Base-by-base conservation (phyloP, 257 asterid genomes). In the Solanum pimpinellifolium region DNA sequence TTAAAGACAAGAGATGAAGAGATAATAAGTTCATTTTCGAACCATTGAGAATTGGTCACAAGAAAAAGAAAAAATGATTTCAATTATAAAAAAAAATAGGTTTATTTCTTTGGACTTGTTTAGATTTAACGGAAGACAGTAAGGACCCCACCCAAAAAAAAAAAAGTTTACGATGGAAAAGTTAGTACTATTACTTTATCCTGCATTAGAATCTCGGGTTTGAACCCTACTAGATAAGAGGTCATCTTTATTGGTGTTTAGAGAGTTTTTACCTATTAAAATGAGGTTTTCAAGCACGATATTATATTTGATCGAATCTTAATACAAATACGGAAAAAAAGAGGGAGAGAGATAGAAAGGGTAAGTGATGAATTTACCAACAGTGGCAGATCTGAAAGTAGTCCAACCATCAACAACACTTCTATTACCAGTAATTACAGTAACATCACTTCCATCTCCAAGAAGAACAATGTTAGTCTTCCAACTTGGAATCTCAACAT, bases 331-430 rank as follows among this genome's bases (percentile, higher is more conserved):
- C 37, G 7, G 1, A 23, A 65, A 20, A 20, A 59, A 59, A 59
- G 11, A 62, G 69, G 20, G 35, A 5, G 39, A 15, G 39, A 25
- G 23, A 37, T 33, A n/a, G 37, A 29, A 31, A 18, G 8, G 20
- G 18, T 14, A 49, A n/a, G 39, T 10, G 23, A 33, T 47, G 68
- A 29, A 12, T 44, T 90, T 93, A 97, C 99, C 99, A 2, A 97
- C 87, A 9, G 99, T 97, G 8, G 99, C 99, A 66, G 98, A 93
- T 94, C 99, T 91, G 92, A 91, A 97, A 65, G 99, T 97, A 41
- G 99, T 95, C 99, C 99, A 97, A 9, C 95, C 96, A 87, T 88
- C 98, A 33, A 39, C 96, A 1, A 88, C 98, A 73, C 92, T 94
- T 90, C 96, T 93, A 15, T 29, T 88, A 1, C 96, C 97, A 42